phyloP scores from a whole-genome alignment of 495 filamentous ascomycete species.

The Penicillium lagena region DNA sequence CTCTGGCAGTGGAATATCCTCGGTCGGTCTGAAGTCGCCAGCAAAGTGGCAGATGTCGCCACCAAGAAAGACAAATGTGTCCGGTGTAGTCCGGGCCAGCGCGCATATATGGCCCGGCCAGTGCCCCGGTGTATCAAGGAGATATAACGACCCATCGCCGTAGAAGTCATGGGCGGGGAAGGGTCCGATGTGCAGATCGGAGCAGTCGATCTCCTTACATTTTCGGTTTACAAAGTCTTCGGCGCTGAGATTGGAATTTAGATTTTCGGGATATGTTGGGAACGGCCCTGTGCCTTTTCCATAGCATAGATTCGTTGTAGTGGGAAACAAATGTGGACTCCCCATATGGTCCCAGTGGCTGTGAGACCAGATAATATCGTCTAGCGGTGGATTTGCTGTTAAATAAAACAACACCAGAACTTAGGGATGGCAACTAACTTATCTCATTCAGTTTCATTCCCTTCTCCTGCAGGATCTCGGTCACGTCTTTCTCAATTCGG shows the following conservation, averaged over 20 bases:
- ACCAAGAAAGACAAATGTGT: slow-evolving; percentile 38
- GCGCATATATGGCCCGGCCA: slow-evolving; percentile 32
- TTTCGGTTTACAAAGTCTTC: slow-evolving; percentile 30
- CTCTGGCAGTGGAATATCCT: neutral
- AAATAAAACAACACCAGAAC: too few species aligned
- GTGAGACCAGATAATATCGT: slow-evolving; percentile 42
- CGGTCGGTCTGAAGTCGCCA: slow-evolving; percentile 46
- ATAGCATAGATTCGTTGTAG: too few species aligned
- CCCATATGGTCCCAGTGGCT: slow-evolving; percentile 57
- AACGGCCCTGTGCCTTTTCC: slow-evolving; percentile 1
- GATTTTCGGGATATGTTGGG: slow-evolving; percentile 47
- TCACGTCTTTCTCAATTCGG: slow-evolving; percentile 39
- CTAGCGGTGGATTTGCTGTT: slow-evolving; percentile 19
- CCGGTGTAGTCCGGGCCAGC: slow-evolving; percentile 29
- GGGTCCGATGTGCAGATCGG: slow-evolving; percentile 21
- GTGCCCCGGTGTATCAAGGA: slow-evolving; percentile 37
- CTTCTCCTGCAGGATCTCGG: slow-evolving; percentile 42
- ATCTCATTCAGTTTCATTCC: slow-evolving; percentile 40
- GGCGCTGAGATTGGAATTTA: slow-evolving; percentile 32
- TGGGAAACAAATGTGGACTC: slow-evolving; percentile 26
- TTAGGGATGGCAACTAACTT: too few species aligned
- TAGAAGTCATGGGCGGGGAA: slow-evolving; percentile 46
- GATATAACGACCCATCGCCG: slow-evolving; percentile 39
- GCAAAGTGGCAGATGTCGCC: slow-evolving; percentile 51
- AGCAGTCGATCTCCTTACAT: slow-evolving; percentile 38